phyloP scores from a whole-genome alignment of 345 rosid species.

The Eucalyptus sp. region DNA sequence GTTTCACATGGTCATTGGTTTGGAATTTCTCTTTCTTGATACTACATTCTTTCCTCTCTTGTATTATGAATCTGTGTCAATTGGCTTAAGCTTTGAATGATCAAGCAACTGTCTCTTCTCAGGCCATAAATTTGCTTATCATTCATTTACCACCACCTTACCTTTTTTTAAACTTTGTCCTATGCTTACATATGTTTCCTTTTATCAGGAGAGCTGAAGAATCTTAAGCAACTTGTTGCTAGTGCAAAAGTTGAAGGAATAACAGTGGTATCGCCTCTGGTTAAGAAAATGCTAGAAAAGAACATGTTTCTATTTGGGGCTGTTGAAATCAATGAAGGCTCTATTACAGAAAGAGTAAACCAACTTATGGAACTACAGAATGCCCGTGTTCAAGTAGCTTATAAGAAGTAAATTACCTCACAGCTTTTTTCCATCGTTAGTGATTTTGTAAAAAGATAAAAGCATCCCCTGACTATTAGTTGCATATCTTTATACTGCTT shows the following conservation, averaged over 20 bases:
- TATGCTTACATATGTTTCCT: not conserved
- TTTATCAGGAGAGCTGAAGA: slow-evolving; percentile 61
- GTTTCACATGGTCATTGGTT: not conserved
- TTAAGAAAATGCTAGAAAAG: slow-evolving; percentile 59
- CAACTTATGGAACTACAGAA: slow-evolving; percentile 44
- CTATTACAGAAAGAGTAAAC: slow-evolving; percentile 25
- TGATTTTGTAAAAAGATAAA: not conserved
- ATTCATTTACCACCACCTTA: not conserved
- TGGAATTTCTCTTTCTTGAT: not conserved
- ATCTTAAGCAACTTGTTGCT: slow-evolving; percentile 42
- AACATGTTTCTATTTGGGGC: slow-evolving; percentile 63
- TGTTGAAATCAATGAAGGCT: slow-evolving; percentile 42
- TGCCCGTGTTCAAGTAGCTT: slow-evolving; percentile 44
- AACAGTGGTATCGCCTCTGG: slow-evolving; percentile 31
- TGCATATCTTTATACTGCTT: not conserved
- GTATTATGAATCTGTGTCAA: not conserved
- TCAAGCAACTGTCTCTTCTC: not conserved
- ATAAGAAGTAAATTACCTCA: slow-evolving; percentile 30
- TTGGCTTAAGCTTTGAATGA: not conserved
- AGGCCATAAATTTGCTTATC: not conserved
- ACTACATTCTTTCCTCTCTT: not conserved
- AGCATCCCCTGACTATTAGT: not conserved
- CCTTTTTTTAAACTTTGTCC: not conserved
- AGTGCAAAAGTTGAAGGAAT: slow-evolving; percentile 43
- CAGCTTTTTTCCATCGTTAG: not conserved